phyloP scores from a whole-genome alignment of 805 yeast genomes.

The Naumovozyma dairenensis region DNA sequence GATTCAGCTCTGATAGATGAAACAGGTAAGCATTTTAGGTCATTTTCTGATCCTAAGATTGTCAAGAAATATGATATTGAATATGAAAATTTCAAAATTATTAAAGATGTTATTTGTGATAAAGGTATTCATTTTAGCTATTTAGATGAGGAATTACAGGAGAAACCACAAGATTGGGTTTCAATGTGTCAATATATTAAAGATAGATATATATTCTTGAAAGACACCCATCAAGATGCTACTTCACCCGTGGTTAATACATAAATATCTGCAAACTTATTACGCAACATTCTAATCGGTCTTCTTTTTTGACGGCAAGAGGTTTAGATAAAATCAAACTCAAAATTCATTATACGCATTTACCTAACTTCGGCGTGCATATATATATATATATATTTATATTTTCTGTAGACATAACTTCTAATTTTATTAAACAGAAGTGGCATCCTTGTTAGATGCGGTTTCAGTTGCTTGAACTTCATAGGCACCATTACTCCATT shows the following conservation, averaged over 20 bases:
- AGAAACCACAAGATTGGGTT: conserved; percentile 8
- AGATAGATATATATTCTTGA: conserved; percentile 14
- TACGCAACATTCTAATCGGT: too few relatives aligned
- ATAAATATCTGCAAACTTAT: too few relatives aligned
- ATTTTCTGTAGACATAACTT: too few relatives aligned
- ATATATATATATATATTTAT: too few relatives aligned
- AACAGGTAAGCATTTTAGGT: conserved; percentile 20
- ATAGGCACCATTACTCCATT: conserved; percentile 17
- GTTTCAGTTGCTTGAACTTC: conserved; percentile 7
- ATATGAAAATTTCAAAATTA: conserved; percentile 19
- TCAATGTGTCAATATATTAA: conserved; percentile 21
- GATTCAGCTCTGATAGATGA: conserved; percentile 14
- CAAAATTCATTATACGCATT: too few relatives aligned
- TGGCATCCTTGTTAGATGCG: too few relatives aligned
- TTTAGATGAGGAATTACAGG: conserved; percentile 9
- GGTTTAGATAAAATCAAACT: too few relatives aligned
- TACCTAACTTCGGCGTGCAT: too few relatives aligned
- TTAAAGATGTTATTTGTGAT: conserved; percentile 16
- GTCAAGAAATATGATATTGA: conserved; percentile 21
- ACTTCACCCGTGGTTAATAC: too few relatives aligned
- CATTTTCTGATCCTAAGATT: conserved; percentile 14
- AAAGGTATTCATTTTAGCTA: conserved; percentile 14
- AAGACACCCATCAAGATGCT: conserved; percentile 17
- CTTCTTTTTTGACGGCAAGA: too few relatives aligned
- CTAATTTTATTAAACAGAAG: too few relatives aligned